Base-by-base conservation (phyloP, 2,329 filamentous ascomycete genomes). In the Trichoderma breve region DNA sequence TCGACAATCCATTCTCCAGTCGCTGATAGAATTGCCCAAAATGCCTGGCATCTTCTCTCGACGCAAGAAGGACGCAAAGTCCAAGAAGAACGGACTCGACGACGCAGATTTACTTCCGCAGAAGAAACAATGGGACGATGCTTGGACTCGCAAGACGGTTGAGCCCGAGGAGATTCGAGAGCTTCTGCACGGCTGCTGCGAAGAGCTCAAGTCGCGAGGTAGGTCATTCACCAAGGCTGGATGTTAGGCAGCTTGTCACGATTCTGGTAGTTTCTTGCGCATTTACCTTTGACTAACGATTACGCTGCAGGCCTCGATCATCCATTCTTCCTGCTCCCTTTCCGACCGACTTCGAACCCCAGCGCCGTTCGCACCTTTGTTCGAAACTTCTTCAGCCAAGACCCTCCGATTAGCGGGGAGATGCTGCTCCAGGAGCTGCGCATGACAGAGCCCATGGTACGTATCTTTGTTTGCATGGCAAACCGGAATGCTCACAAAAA, bases 151-250 rank as follows among this genome's bases (percentile, higher is more conserved):
- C 78, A 93, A 88, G 70, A 89, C 91, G 61, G 91, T 99, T 75
- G 91, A 93, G 68, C 92, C 95, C 6, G 94, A 97, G 76, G 96
- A 99, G 83, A 91, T 99, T 62, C 91, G 95, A 78, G 94, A 97
- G 79, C 84, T 99, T 74, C 86, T 98, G 66, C 89, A 91, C 79
- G 90, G 91, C 75, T 98, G 94, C 84, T 97, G 95, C 12, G 87
- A 91, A 71, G 96, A 99, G 84, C 89, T 99, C 81, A 99, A 98
- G 84, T 92, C 92, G 73, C 89, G 95, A 93, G 95, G 95, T 97
- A 90, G 77, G 89, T 1, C 24, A 43, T 34, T 34, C 32, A 30
- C 32, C 26, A 21, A 63, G 6, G 18, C 47, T 30, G 12, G 26
- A 11, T 26, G 24, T 21, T 24, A 18, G 63, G 58, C 32, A 63